Base-by-base conservation (phyloP, 345 rosid genomes). In the Boechera divaricarpa region DNA sequence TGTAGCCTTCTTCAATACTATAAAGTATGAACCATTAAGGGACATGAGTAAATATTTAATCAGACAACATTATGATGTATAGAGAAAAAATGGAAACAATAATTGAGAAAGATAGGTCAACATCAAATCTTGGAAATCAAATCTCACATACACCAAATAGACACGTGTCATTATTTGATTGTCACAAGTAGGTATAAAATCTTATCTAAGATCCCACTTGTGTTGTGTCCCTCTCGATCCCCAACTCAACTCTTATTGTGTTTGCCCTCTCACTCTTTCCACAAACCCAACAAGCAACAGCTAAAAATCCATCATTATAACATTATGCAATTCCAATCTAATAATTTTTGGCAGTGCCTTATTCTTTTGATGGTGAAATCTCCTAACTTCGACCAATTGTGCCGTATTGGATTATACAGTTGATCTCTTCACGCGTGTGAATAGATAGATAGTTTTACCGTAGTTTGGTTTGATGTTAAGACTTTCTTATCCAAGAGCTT, bases 71-170 rank as follows among this genome's bases (percentile, higher is more conserved):
- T 13, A 72, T 71, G 67, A 71, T 18, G 51, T 32, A 35, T 28
- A 38, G 33, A 47, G 28, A 59, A 28, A n/a, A 55, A 70, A 70
- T 4, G 7, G 69, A 21, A 71, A 72, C 67, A 71, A 77, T 71
- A 77, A 77, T 77, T 71, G 81, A 77, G 81, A 77, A 57, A 64
- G 73, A 65, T 36, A 77, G 31, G 77, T 77, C 81, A 77, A 72
- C 68, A 77, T 72, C 81, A 77, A 77, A 77, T 77, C 81, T 77
- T 70, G 7, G 48, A 77, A 77, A 72, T 73, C 77, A 77, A 71
- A 77, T 77, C 81, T 65, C 55, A 77, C 77, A 77, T 33, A 71
- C 68, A 77, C 55, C 77, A 77, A 65, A 77, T 71, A 72, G 77
- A 67, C 81, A 65, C 73, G 77, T 65, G 81, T 72, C 68, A 6